These are phyloP conservation scores for Ilex paraguariensis DNA, from an alignment of 305 asterid genomes.

Conservation along the genomic window DNA sequence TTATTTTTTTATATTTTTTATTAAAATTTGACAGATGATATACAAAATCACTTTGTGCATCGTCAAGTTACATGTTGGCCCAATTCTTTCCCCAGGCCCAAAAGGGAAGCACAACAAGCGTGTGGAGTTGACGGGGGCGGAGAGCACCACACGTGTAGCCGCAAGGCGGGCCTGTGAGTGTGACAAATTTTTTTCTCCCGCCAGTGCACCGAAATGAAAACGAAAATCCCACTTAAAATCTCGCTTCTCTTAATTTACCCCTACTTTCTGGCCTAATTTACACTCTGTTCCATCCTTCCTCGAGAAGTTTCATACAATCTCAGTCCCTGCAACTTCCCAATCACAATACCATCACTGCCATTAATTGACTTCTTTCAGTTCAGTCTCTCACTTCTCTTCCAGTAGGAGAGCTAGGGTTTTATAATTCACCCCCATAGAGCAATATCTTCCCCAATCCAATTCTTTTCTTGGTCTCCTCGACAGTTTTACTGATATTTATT, in stretches of 20 bases:
- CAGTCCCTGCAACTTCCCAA: neutral
- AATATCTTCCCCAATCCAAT: neutral
- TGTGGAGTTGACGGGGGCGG: too few species aligned
- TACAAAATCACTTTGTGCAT: too few species aligned
- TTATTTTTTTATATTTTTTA: too few species aligned
- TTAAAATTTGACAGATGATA: too few species aligned
- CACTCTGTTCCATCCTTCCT: slow-evolving; percentile 31
- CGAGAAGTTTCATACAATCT: slow-evolving; percentile 30
- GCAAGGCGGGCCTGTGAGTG: too few species aligned
- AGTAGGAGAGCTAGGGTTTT: too few species aligned
- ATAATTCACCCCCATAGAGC: neutral
- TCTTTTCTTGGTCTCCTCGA: neutral
- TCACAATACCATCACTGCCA: neutral
- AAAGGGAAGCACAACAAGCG: too few species aligned
- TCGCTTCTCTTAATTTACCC: slow-evolving; percentile 35
- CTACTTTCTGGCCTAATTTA: slow-evolving; percentile 11
- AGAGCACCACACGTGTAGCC: too few species aligned
- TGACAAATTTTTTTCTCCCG: slow-evolving; percentile 39
- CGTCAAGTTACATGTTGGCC: too few species aligned
- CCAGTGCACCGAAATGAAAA: slow-evolving; percentile 49
- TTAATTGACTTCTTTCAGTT: too few species aligned
- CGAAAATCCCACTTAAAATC: slow-evolving; percentile 7
- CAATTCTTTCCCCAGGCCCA: too few species aligned
- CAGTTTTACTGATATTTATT: neutral
- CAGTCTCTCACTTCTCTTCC: too few species aligned